These are phyloP conservation scores for Sporothrix brasiliensis DNA, from an alignment of 2,329 filamentous ascomycete species.

Conservation along the genomic window DNA sequence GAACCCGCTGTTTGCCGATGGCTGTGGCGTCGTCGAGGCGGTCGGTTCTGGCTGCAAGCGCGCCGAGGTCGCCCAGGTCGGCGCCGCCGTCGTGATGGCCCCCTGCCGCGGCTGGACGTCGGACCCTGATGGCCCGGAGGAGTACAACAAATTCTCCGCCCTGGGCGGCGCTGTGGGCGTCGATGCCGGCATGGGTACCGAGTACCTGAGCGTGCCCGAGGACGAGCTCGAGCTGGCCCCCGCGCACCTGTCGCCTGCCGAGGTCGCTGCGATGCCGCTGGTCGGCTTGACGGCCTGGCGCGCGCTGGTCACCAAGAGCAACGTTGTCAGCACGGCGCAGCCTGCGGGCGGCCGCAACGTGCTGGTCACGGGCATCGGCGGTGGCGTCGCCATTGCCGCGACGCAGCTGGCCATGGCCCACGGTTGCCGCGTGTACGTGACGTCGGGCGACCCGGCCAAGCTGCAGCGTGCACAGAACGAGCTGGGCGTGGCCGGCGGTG, in stretches of 20 bases:
- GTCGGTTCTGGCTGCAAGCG: slow-evolving; percentile 54
- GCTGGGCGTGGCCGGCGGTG: slow-evolving; percentile 79
- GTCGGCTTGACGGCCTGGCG: slow-evolving; percentile 88
- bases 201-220: slow-evolving; percentile 70
- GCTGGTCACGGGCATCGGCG: slow-evolving; percentile 87
- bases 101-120: slow-evolving; percentile 78
- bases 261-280: slow-evolving; percentile 82
- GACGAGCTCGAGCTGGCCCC: slow-evolving; percentile 77
- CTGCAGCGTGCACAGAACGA: slow-evolving; percentile 66
- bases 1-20: slow-evolving; percentile 79
- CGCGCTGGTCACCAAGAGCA: slow-evolving; percentile 77
- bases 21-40: slow-evolving; percentile 71
- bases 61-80: slow-evolving; percentile 50
- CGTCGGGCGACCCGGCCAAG: slow-evolving; percentile 73
- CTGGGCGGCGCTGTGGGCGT: slow-evolving; percentile 69
- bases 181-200: slow-evolving; percentile 71
- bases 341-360: slow-evolving; percentile 65
- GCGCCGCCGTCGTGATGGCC: slow-evolving; percentile 75
- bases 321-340: slow-evolving; percentile 52
- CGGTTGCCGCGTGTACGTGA: slow-evolving; percentile 80
- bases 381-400: slow-evolving; percentile 82
- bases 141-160: slow-evolving; percentile 60
- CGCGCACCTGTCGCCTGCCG: slow-evolving; percentile 67
- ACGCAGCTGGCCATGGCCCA: slow-evolving; percentile 76
- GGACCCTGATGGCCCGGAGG: slow-evolving; percentile 73